Base-by-base conservation (phyloP, 352 stramenopile genomes). In the Globisporangium paddicum region DNA sequence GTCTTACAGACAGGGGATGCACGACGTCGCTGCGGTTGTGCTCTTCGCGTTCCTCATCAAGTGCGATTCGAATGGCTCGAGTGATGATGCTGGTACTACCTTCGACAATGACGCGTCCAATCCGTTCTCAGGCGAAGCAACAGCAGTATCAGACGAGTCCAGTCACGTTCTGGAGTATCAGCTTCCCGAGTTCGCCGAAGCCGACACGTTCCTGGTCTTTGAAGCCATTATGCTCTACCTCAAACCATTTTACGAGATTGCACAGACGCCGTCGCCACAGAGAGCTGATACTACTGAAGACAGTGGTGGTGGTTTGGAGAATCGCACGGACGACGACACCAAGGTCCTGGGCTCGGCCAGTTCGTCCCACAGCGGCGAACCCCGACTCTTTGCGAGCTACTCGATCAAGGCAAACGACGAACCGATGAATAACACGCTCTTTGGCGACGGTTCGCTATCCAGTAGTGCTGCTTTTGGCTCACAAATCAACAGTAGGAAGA, bases 1-100 rank as follows among this genome's bases (percentile, higher is more conserved):
- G 48, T 83, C 81, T n/a, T 94, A 94, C 41, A 79, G 84, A 23
- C 84, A 94, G 62, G 84, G 84, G 9, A 94, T 94, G 84, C 84
- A 94, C 56, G 84, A 94, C 50, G 79, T 94, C 48, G 80, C 75
- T 2, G 82, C 82, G 0, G 82, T 94, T 9, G 77, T 94, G 26
- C 74, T 94, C 25, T 94, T 86, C 46, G 75, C 84, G 8, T 87
- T 90, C 26, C 52, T 82, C 8, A 50, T 68, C 1, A 69, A 50
- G 18, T 23, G 23, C 46, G 32, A 26, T 52, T n/a, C 4, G 6
- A n/a, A 7, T 41, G 28, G 4, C 21, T 11, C 18, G 38, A n/a
- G 21, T 40, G 28, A 4, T 10, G 14, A 41, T 41, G 8, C 26
- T 51, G 46, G 9, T 25, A 26, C 13, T 32, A 30, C 44, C 11